phyloP scores from a whole-genome alignment of 208 protist species.

The Balamuthia mandrillaris region DNA sequence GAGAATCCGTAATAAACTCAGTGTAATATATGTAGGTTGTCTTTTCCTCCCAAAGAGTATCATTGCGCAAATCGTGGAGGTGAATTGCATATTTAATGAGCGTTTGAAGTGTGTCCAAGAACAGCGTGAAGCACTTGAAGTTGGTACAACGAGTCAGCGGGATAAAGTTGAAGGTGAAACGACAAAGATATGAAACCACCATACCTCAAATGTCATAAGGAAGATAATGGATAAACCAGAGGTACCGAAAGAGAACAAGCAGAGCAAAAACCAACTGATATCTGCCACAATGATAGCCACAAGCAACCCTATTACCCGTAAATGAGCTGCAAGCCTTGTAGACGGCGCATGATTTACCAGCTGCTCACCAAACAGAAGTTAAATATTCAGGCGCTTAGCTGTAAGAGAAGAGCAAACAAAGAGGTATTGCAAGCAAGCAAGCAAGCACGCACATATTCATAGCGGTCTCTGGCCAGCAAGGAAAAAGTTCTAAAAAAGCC shows the following conservation, averaged over 20 bases:
- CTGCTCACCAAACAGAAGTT: neutral
- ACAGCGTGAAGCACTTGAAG: constrained; percentile 12
- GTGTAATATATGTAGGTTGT: constrained; percentile 24
- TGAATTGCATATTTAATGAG: constrained; percentile 11
- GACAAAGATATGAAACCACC: neutral
- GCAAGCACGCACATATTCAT: constrained; percentile 14
- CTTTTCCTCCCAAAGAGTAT: constrained; percentile 13
- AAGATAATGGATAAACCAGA: neutral
- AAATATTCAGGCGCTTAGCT: neutral
- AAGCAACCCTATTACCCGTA: neutral
- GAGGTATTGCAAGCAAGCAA: too few species aligned
- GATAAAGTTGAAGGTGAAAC: neutral
- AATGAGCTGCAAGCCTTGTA: neutral
- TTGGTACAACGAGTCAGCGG: neutral
- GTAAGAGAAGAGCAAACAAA: neutral
- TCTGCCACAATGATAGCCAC: neutral
- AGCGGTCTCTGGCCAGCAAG: constrained; percentile 5
- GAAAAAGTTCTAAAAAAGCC: constrained; percentile 22
- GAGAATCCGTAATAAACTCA: constrained; percentile 31
- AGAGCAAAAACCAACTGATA: neutral
- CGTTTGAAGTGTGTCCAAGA: constrained; percentile 26
- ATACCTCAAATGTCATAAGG: constrained; percentile 35
- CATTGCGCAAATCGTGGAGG: neutral
- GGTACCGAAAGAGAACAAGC: neutral
- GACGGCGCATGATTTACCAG: neutral